Evolutionary conservation across 2,329 filamentous ascomycete species (phyloP).

Genomic region (Meredithiella fracta): DNA sequence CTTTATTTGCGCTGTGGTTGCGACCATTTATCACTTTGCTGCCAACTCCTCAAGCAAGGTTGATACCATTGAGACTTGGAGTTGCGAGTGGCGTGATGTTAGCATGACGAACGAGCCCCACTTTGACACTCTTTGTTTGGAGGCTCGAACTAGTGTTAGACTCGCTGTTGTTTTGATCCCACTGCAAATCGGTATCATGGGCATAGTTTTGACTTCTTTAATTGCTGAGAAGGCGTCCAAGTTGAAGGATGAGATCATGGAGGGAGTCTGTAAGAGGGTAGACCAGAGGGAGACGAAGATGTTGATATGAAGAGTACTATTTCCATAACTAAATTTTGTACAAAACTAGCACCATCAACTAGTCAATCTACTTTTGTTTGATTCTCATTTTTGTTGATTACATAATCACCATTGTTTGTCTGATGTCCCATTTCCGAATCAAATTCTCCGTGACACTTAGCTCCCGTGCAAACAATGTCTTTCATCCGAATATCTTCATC

Average conservation of each 20-base stretch:
- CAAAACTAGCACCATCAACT: too few species aligned
- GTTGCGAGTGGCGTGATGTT: conserved; percentile 41
- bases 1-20: conserved; percentile 34
- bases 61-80: conserved; percentile 43
- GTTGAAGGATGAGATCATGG: neutral
- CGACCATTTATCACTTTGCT: conserved; percentile 23
- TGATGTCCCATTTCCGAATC: too few species aligned
- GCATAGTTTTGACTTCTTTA: conserved; percentile 25
- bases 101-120: conserved; percentile 35
- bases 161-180: conserved; percentile 41
- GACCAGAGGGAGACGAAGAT: neutral
- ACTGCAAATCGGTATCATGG: conserved; percentile 34
- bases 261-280: neutral
- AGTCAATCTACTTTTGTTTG: too few species aligned
- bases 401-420: too few species aligned
- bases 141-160: conserved; percentile 38
- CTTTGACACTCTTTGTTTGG: conserved; percentile 39
- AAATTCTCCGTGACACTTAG: too few species aligned
- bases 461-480: neutral
- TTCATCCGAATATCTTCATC: neutral
- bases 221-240: neutral
- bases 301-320: neutral
- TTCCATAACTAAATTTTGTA: too few species aligned
- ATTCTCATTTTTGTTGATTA: too few species aligned
- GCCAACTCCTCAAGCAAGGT: neutral